Base-by-base conservation (phyloP, 495 filamentous ascomycete species). In the Talaromyces borbonicus region DNA sequence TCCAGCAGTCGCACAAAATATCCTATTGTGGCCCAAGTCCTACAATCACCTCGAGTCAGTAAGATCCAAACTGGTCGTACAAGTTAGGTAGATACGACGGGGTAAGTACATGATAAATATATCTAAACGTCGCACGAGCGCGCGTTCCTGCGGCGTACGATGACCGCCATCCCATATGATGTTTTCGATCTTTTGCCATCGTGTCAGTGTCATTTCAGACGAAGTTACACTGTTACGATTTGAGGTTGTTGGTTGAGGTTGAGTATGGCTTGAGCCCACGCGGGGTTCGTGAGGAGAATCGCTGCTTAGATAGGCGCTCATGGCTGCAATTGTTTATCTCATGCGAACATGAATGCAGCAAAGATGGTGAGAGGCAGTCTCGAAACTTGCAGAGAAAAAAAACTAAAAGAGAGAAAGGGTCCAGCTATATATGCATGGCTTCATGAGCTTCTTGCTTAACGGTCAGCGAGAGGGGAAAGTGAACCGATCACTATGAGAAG, bases 111-210 rank as follows among this genome's bases (percentile, higher is more conserved):
- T 46, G n/a, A 46, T 46, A 32, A 46, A 46, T 30, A 46, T 46
- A 26, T 46, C 43, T 14, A 46, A 20, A 20, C 43, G 27, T 25
- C 43, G 43, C 29, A 46, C 43, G 9, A 46, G 30, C 11, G 15
- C 30, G 16, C 43, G 29, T 35, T 46, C 43, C 43, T 46, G 27
- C 20, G 27, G 20, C 18, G 43, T 46, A 16, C 43, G 43, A 36
- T 46, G 16, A 16, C 43, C 43, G 30, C 43, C 43, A 36, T 46
- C 43, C 43, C 43, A 46, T n/a, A 46, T 46, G 43, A 46, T 20
- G 20, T 36, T 46, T 23, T 46, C 43, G 19, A 46, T 46, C 18
- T 32, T 31, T 31, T 46, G 43, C 43, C 43, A 46, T 46, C 43
- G 43, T 20, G 43, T 46, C 15, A 46, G 26, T 16, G 41, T 30